Base-by-base conservation (phyloP, 352 stramenopile species). In the Halophytophthora batemanensis region DNA sequence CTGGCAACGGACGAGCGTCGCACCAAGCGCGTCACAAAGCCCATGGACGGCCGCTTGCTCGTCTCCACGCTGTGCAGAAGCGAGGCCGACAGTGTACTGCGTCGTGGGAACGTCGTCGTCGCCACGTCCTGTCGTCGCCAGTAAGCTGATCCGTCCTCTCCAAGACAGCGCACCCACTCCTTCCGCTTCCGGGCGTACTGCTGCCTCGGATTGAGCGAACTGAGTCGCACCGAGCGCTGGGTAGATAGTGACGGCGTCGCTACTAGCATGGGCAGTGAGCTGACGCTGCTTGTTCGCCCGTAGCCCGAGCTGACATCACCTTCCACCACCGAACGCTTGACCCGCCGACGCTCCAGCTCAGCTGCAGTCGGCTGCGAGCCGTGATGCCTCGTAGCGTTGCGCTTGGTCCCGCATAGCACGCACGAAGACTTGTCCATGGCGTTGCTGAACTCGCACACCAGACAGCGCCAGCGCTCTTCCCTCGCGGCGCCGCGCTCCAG, bases 361-460 rank as follows among this genome's bases (percentile, higher is more conserved):
- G 54, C 55, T 8, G 55, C 61, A 17, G n/a, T 22, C 10, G 36
- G 38, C 0, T 29, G 50, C 21, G 36, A 23, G 5, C 29, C 19
- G 39, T 65, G 33, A 38, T 14, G 15, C 11, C 14, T 21, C 15
- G 23, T 4, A 2, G 44, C 42, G 43, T 65, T 62, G 54, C 81
- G 77, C 58, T 90, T 89, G 4, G 81, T 92, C 45, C 77, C 81
- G 47, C 81, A 92, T 2, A 92, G 45, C 17, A 87, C 50, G 58
- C 78, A 92, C 33, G 71, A 76, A 22, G 41, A 55, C 19, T 79
- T 79, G 34, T 88, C 78, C 41, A 85, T 25, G 2, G 66, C 61
- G 61, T 92, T 92, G 51, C 76, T 86, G 53, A 92, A 92, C 14
- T 92, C 81, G 35, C 81, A 92, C 33, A 92, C 72, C 31, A 64